A percentile compares a stretch with the other conserved stretches of the same genome.
Conservation (phyloP, 345 rosid genomes). For the Dovyalis caffra region DNA sequence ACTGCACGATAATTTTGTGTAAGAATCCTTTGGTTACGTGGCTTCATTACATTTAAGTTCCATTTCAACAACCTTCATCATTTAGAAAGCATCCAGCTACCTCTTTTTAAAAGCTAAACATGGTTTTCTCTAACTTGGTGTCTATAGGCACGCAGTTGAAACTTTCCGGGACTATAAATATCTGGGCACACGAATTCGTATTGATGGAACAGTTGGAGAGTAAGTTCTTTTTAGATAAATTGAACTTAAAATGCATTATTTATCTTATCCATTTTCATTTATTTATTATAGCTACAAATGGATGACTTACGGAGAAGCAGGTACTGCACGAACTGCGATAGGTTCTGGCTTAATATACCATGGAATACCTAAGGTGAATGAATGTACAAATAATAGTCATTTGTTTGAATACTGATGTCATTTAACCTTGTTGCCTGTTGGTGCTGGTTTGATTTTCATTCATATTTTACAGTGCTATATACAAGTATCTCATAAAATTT, state of each 20-base stretch:
- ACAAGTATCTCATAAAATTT: background rate
- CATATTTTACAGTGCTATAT: background rate
- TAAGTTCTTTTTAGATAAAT: conserved; percentile 37
- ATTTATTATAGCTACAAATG: conserved; percentile 64
- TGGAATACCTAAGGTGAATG: conserved; percentile 66
- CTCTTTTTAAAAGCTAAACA: background rate
- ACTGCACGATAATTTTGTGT: conserved; percentile 92
- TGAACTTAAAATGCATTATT: conserved; percentile 13
- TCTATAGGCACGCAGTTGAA: conserved; percentile 64
- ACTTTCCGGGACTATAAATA: conserved; percentile 79
- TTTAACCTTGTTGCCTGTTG: background rate
- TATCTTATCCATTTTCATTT: conserved; percentile 6
- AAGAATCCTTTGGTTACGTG: conserved; percentile 29
- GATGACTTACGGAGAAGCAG: conserved; percentile 96
- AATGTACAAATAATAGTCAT: background rate
- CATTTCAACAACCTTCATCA: background rate
- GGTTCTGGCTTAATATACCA: conserved; percentile 80
- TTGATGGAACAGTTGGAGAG: conserved; percentile 97
- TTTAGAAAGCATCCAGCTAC: background rate
- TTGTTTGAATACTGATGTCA: conserved; percentile 5
- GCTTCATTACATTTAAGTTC: background rate
- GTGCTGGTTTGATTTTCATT: background rate
- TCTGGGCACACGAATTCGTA: conserved; percentile 77
- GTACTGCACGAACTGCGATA: conserved; percentile 75
- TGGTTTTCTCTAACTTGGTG: conserved; percentile 19